Evolutionary conservation across 768 basidiomycete genomes (phyloP).

Genomic region (Leccinum rimulosum): DNA sequence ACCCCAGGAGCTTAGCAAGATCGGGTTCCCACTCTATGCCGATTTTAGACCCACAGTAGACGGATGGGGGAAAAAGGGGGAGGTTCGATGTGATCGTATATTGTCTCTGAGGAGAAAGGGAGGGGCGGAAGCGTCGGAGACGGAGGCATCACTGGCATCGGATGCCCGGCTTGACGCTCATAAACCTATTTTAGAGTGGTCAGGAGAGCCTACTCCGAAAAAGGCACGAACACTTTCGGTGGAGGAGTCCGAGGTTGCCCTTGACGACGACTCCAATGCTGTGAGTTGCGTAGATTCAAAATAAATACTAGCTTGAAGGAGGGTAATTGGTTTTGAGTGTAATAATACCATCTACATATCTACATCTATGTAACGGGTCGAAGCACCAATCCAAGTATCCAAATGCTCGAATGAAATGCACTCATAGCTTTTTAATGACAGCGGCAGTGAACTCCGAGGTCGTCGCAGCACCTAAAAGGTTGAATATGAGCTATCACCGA

Average conservation of each 20-base stretch:
- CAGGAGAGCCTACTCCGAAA: slow-evolving; percentile 38
- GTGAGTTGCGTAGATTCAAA: slow-evolving; percentile 1
- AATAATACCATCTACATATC: slow-evolving; percentile 15
- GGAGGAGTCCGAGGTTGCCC: slow-evolving; percentile 52
- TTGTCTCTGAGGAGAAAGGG: slow-evolving; percentile 50
- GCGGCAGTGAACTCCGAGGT: slow-evolving; percentile 95
- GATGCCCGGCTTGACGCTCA: not conserved
- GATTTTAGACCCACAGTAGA: slow-evolving; percentile 82
- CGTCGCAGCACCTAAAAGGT: slow-evolving; percentile 66
- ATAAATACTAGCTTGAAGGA: slow-evolving; percentile 10
- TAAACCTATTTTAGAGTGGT: slow-evolving; percentile 6
- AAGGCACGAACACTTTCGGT: slow-evolving; percentile 35
- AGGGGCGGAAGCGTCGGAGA: slow-evolving; percentile 15
- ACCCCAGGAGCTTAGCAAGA: slow-evolving; percentile 55
- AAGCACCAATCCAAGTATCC: slow-evolving; percentile 1
- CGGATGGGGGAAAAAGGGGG: slow-evolving; percentile 82
- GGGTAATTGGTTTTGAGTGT: slow-evolving; percentile 12
- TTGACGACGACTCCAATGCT: slow-evolving; percentile 40
- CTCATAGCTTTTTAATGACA: slow-evolving; percentile 76
- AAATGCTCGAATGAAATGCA: not conserved
- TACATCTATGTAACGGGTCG: slow-evolving; percentile 25
- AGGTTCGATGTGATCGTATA: slow-evolving; percentile 68
- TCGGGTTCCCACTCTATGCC: slow-evolving; percentile 78
- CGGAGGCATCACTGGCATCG: slow-evolving; percentile 1
- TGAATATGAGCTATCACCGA: slow-evolving; percentile 5